A percentile compares a stretch with the other conserved stretches of the same genome.
Conservation (phyloP, 768 basidiomycete genomes). For the Lepiota subincarnata region DNA sequence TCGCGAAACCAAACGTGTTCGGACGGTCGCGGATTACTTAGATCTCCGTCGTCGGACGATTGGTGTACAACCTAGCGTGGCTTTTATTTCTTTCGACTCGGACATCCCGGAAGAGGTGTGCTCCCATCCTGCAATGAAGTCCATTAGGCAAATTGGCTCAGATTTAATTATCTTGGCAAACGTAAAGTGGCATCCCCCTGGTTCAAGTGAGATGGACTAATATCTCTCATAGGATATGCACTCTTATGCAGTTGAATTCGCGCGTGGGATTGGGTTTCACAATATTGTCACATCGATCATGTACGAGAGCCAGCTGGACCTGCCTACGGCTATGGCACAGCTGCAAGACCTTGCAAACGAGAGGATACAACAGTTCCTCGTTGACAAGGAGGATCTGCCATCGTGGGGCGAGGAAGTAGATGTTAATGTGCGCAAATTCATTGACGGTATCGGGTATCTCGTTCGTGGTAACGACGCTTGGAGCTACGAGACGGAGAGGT, state of each 20-base stretch:
- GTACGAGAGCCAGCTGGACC: constrained; percentile 14
- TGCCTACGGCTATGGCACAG: constrained; percentile 16
- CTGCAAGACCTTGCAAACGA: constrained; percentile 7
- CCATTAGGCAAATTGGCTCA: constrained; percentile 11
- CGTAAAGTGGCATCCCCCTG: constrained; percentile 5
- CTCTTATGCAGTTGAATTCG: constrained; percentile 18
- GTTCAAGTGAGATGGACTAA: not conserved
- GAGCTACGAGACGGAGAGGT: constrained; percentile 8
- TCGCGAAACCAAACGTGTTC: constrained; percentile 8
- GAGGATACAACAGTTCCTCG: constrained; percentile 10
- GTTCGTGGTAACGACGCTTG: constrained; percentile 15
- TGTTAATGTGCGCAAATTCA: constrained; percentile 12
- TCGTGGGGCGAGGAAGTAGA: constrained; percentile 16
- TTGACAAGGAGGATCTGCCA: constrained; percentile 5
- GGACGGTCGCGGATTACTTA: constrained; percentile 16
- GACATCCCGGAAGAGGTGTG: constrained; percentile 20
- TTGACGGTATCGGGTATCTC: constrained; percentile 10
- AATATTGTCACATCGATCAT: constrained; percentile 21
- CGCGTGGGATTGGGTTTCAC: constrained; percentile 16
- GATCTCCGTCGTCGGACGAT: constrained; percentile 16
- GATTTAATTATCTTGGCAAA: constrained; percentile 17
- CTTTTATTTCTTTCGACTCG: constrained; percentile 16
- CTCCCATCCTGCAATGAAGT: constrained; percentile 15
- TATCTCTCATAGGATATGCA: constrained; percentile 16
- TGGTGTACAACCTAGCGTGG: constrained; percentile 12